Evolutionary conservation across 768 basidiomycete genomes (phyloP).

Genomic region (Peribolospora baueri): DNA sequence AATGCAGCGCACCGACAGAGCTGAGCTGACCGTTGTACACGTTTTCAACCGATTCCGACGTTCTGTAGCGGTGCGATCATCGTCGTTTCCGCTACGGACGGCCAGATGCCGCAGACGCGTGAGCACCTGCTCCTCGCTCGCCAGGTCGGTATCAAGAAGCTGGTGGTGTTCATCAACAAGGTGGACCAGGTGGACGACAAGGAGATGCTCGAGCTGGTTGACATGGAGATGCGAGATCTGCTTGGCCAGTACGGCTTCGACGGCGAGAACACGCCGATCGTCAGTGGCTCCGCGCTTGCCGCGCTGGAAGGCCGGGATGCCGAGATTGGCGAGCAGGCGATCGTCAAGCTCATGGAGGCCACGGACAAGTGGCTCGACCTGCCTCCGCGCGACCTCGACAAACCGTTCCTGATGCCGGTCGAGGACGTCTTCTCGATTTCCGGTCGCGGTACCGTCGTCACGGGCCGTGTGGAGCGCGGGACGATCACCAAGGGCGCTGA

Average conservation of each 20-base stretch:
- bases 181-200: slow-evolving; percentile 86
- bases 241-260: slow-evolving; percentile 80
- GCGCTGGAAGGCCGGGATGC: slow-evolving; percentile 69
- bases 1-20: background rate
- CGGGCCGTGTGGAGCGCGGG: slow-evolving; percentile 87
- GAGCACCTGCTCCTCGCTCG: slow-evolving; percentile 93
- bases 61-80: slow-evolving; percentile 19
- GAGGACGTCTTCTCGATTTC: slow-evolving; percentile 97
- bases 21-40: background rate
- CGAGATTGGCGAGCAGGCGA: slow-evolving; percentile 54
- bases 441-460: slow-evolving; percentile 92
- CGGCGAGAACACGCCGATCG: slow-evolving; percentile 89
- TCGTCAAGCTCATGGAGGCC: slow-evolving; percentile 53
- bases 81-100: slow-evolving; percentile 89
- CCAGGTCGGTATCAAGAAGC: slow-evolving; percentile 89
- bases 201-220: slow-evolving; percentile 97
- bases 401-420: slow-evolving; percentile 85
- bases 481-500: slow-evolving; percentile 72
- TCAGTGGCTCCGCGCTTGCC: slow-evolving; percentile 90
- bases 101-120: slow-evolving; percentile 98
- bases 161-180: slow-evolving; percentile 99
- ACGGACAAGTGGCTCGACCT: slow-evolving; percentile 90
- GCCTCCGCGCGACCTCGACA: slow-evolving; percentile 82
- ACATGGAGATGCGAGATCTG: slow-evolving; percentile 99
- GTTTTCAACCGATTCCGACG: background rate